A percentile compares a stretch with the other conserved stretches of the same genome.
These are phyloP conservation scores for Pestalotiopsis sp. DNA, from an alignment of 2,329 filamentous ascomycete species.

Conservation along the genomic window DNA sequence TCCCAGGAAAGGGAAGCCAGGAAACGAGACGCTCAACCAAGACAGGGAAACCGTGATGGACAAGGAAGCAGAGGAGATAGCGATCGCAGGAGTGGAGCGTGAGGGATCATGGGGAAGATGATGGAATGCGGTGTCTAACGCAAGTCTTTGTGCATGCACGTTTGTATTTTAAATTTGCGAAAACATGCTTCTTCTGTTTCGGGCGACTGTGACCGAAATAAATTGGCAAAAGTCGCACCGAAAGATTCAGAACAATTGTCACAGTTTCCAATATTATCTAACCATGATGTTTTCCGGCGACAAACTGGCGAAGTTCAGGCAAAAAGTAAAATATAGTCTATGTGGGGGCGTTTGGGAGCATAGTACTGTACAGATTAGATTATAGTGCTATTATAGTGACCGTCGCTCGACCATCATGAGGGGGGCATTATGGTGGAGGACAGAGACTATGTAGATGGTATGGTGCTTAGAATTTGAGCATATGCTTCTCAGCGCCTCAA, in stretches of 20 bases:
- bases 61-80: constrained; percentile 27
- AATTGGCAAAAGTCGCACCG: no score
- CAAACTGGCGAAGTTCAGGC: no score
- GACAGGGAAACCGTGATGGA: constrained; percentile 15
- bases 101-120: constrained; percentile 26
- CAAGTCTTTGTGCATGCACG: no score
- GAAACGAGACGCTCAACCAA: constrained; percentile 39
- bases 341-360: neutral
- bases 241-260: no score
- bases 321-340: no score
- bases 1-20: constrained; percentile 67
- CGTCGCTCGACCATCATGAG: neutral
- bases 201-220: no score
- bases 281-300: no score
- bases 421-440: neutral
- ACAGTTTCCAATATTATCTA: no score
- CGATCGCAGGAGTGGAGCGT: constrained; percentile 29
- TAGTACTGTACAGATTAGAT: no score
- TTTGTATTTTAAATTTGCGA: no score
- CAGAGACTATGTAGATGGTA: neutral
- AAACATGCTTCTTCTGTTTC: no score
- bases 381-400: neutral
- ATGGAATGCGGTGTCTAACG: no score
- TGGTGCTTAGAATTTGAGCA: neutral
- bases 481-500: neutral